A percentile compares a stretch with the other conserved stretches of the same genome.
Evolutionary conservation across 1,284 basidiomycete genomes (phyloP).

Genomic region (Apiotrichum gamsii): DNA sequence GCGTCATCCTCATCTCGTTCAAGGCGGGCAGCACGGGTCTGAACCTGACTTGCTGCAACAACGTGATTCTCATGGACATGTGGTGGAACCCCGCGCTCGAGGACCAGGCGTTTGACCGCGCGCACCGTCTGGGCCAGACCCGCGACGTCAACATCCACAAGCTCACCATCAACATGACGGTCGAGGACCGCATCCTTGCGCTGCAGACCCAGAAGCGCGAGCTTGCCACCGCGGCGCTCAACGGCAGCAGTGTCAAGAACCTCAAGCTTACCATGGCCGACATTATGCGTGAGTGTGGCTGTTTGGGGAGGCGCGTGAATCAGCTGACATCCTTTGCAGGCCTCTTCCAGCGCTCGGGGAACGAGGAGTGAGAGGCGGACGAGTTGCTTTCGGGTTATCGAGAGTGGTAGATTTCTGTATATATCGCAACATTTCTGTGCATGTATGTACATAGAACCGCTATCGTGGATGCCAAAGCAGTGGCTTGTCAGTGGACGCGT

Average conservation of each 20-base stretch:
- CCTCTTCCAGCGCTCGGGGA: background rate
- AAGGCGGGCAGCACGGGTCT: conserved; percentile 82
- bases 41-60: conserved; percentile 90
- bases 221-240: conserved; percentile 74
- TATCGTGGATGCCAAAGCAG: too few species aligned
- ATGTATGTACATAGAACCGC: too few species aligned
- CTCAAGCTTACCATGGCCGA: conserved; percentile 78
- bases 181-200: conserved; percentile 63
- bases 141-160: conserved; percentile 88
- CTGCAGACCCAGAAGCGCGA: conserved; percentile 83
- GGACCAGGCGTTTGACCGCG: conserved; percentile 87
- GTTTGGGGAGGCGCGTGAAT: background rate
- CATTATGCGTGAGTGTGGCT: conserved; percentile 54
- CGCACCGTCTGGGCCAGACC: conserved; percentile 78
- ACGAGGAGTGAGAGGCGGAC: too few species aligned
- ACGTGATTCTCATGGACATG: conserved; percentile 83
- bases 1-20: conserved; percentile 89
- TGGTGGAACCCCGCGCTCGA: conserved; percentile 93
- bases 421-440: too few species aligned
- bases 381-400: too few species aligned
- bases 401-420: too few species aligned
- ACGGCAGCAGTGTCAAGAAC: conserved; percentile 80
- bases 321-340: background rate
- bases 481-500: too few species aligned
- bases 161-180: conserved; percentile 77